A percentile compares a stretch with the other conserved stretches of the same genome.
Evolutionary conservation across 345 rosid species (phyloP).

Genomic region (Fremontodendron californicum): DNA sequence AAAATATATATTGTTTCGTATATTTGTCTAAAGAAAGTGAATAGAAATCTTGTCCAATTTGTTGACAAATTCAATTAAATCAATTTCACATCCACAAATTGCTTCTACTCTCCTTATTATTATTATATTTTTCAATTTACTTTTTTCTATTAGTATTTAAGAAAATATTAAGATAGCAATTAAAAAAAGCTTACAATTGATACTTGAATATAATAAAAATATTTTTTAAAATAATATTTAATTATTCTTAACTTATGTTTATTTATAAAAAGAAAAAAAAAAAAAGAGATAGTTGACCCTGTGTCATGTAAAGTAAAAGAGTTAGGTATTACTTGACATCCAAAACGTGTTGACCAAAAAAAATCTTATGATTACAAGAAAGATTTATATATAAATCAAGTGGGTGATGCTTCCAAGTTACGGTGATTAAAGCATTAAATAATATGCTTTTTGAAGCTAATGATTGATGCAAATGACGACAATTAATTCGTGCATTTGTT

Average conservation of each 20-base stretch:
- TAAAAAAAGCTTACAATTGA: no score
- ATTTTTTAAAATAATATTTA: neutral
- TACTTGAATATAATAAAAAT: no score
- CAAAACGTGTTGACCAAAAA: constrained; percentile 8
- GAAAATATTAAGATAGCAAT: no score
- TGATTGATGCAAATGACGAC: neutral
- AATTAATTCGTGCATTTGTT: neutral
- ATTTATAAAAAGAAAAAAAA: neutral
- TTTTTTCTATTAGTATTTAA: no score
- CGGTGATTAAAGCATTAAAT: neutral
- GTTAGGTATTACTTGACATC: neutral
- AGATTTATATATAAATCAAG: neutral
- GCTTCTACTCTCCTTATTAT: no score
- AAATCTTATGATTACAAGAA: neutral
- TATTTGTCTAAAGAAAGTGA: no score
- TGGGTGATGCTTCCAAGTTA: constrained; percentile 1
- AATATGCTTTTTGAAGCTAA: neutral
- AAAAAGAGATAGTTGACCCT: neutral
- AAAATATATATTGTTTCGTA: no score
- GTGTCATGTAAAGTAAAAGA: neutral
- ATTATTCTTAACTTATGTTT: neutral
- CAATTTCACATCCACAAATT: no score
- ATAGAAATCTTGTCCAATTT: no score
- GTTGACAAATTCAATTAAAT: no score
- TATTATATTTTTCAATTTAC: no score